Evolutionary conservation across 768 basidiomycete genomes (phyloP).

Genomic region (Arthromyces matolae): DNA sequence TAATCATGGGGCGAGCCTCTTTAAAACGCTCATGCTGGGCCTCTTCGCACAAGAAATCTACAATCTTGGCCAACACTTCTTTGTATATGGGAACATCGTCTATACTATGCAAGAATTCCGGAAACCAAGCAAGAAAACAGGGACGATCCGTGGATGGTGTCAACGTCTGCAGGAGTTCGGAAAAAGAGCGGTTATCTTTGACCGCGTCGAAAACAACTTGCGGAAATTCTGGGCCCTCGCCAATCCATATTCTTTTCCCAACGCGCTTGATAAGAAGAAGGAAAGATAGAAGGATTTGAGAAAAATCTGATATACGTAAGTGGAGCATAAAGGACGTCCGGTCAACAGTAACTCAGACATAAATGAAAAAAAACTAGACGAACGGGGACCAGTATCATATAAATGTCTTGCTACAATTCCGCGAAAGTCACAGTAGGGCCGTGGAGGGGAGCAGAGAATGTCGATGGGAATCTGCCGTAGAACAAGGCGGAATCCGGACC

Average conservation of each 20-base stretch:
- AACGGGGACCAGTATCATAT: constrained; percentile 57
- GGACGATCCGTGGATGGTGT: constrained; percentile 30
- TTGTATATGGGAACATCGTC: constrained; percentile 44
- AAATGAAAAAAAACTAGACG: constrained; percentile 27
- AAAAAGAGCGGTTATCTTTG: constrained; percentile 68
- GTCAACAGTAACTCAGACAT: constrained; percentile 12
- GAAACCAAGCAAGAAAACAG: constrained; percentile 63
- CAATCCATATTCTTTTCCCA: constrained; percentile 59
- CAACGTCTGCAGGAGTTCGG: constrained; percentile 38
- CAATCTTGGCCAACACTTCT: constrained; percentile 70
- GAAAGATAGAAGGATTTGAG: constrained; percentile 54
- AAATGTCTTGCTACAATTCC: constrained; percentile 59
- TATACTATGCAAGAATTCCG: constrained; percentile 58
- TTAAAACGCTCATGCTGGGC: constrained; percentile 75
- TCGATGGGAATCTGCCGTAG: constrained; percentile 55
- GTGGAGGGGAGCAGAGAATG: constrained; percentile 28
- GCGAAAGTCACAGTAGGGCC: constrained; percentile 40
- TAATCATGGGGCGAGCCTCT: constrained; percentile 53
- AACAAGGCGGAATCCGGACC: constrained; percentile 42
- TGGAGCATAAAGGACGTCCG: constrained; percentile 7
- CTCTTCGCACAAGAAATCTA: constrained; percentile 75
- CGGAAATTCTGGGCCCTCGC: constrained; percentile 69
- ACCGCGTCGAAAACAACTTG: constrained; percentile 78
- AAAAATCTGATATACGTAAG: constrained; percentile 47
- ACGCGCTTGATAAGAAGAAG: constrained; percentile 57